These are phyloP conservation scores for Colletotrichum coccodes DNA, from an alignment of 2,329 filamentous ascomycete genomes.

Conservation along the genomic window DNA sequence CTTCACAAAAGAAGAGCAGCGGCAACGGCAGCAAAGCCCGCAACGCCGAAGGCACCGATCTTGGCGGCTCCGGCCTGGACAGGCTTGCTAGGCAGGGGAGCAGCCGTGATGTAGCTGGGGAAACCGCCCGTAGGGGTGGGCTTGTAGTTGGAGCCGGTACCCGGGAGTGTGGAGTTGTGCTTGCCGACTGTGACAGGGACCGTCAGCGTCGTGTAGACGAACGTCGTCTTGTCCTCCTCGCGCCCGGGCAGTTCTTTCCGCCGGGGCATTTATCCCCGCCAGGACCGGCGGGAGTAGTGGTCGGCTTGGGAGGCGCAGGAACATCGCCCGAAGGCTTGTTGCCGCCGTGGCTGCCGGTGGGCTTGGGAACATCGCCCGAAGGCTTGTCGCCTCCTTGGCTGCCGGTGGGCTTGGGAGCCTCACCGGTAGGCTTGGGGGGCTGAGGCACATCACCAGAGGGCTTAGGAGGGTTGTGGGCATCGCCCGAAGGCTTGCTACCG, in stretches of 20 bases:
- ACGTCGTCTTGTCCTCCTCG: neutral
- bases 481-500: slow-evolving; percentile 4
- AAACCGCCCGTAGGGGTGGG: slow-evolving; percentile 14
- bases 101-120: slow-evolving; percentile 5
- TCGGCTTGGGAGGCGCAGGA: slow-evolving; percentile 13
- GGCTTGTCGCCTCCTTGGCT: neutral
- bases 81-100: slow-evolving; percentile 39
- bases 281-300: neutral
- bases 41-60: slow-evolving; percentile 23
- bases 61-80: slow-evolving; percentile 31
- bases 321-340: neutral
- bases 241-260: neutral
- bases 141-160: slow-evolving; percentile 11
- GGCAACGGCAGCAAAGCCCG: slow-evolving; percentile 36
- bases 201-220: slow-evolving; percentile 19
- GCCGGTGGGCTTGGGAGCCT: neutral
- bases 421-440: slow-evolving; percentile 40
- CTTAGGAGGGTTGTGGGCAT: neutral
- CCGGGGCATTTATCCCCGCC: slow-evolving; percentile 1
- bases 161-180: slow-evolving; percentile 25
- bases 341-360: neutral
- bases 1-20: slow-evolving; percentile 21
- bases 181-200: slow-evolving; percentile 18
- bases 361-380: neutral
- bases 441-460: slow-evolving; percentile 41